Conservation (phyloP, 2,329 filamentous ascomycete species). For the Botrytis galanthina region DNA sequence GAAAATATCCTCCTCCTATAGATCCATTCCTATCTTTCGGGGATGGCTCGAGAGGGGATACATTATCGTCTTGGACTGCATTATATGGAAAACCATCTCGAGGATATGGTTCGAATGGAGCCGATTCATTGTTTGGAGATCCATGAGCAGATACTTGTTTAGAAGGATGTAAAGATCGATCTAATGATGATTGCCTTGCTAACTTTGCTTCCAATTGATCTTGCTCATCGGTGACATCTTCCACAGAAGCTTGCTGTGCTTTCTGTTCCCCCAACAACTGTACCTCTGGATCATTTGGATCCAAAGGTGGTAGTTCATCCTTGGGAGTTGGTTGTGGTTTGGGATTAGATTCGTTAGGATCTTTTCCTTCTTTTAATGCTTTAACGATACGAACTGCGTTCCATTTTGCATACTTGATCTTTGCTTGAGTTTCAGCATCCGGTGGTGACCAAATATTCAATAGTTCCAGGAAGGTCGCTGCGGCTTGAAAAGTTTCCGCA, state of each 20-base stretch:
- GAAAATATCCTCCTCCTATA: slow-evolving; percentile 58
- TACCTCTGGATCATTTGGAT: slow-evolving; percentile 64
- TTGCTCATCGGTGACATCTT: slow-evolving; percentile 58
- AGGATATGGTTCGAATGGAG: slow-evolving; percentile 40
- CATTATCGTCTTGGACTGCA: slow-evolving; percentile 41
- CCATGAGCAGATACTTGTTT: slow-evolving; percentile 34
- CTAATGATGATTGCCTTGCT: slow-evolving; percentile 48
- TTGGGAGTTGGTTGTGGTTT: slow-evolving; percentile 52
- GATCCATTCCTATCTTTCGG: slow-evolving; percentile 46
- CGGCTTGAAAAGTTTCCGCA: slow-evolving; percentile 88
- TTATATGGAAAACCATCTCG: slow-evolving; percentile 36
- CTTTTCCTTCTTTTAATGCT: slow-evolving; percentile 84
- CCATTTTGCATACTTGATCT: slow-evolving; percentile 96
- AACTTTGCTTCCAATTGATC: slow-evolving; percentile 46
- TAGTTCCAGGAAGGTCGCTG: slow-evolving; percentile 87
- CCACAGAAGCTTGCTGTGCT: slow-evolving; percentile 43
- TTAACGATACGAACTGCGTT: slow-evolving; percentile 88
- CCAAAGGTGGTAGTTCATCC: slow-evolving; percentile 49
- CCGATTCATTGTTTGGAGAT: slow-evolving; percentile 25
- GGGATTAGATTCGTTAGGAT: slow-evolving; percentile 90
- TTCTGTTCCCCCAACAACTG: slow-evolving; percentile 50
- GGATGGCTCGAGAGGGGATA: slow-evolving; percentile 52
- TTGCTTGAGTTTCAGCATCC: slow-evolving; percentile 74
- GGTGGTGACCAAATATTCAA: slow-evolving; percentile 77
- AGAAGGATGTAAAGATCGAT: slow-evolving; percentile 49